Conservation (phyloP, 2,329 filamentous ascomycete genomes). For the Aspergillus ibericus region DNA sequence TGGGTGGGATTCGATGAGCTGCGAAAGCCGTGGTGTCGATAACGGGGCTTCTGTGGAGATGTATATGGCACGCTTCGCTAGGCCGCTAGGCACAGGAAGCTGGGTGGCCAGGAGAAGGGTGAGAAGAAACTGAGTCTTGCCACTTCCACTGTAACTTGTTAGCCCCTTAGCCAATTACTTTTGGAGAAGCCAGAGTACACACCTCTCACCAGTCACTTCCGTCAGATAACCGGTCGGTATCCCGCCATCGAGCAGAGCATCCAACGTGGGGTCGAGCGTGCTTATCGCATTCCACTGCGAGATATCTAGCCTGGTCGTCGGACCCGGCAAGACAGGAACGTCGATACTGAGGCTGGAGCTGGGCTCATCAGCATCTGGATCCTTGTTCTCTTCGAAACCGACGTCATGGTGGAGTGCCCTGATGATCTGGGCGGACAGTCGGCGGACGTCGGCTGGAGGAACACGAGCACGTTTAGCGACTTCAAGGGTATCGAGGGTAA, state of each 20-base stretch:
- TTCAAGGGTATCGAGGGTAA: conserved; percentile 78
- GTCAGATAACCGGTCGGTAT: conserved; percentile 78
- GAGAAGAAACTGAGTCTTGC: conserved; percentile 92
- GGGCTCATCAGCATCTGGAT: conserved; percentile 14
- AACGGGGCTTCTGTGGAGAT: conserved; percentile 89
- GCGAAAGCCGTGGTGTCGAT: conserved; percentile 75
- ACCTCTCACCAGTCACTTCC: conserved; percentile 90
- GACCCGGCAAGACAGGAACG: conserved; percentile 17
- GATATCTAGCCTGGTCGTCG: conserved; percentile 32
- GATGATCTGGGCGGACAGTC: conserved; percentile 67
- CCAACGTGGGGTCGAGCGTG: conserved; percentile 74
- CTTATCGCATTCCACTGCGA: conserved; percentile 64
- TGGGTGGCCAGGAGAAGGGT: conserved; percentile 81
- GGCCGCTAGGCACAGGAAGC: conserved; percentile 70
- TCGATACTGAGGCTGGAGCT: conserved; percentile 26
- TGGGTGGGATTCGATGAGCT: conserved; percentile 71
- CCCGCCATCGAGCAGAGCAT: conserved; percentile 72
- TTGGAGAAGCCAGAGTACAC: neutral
- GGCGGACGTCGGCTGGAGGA: conserved; percentile 76
- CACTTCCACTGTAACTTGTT: conserved; percentile 64
- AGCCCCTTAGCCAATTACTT: neutral
- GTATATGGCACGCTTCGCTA: conserved; percentile 77
- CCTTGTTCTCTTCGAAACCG: conserved; percentile 36
- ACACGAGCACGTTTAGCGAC: conserved; percentile 83
- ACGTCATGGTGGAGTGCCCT: conserved; percentile 66